Base-by-base conservation (phyloP, 768 basidiomycete genomes). In the Infundibulicybe gibba region DNA sequence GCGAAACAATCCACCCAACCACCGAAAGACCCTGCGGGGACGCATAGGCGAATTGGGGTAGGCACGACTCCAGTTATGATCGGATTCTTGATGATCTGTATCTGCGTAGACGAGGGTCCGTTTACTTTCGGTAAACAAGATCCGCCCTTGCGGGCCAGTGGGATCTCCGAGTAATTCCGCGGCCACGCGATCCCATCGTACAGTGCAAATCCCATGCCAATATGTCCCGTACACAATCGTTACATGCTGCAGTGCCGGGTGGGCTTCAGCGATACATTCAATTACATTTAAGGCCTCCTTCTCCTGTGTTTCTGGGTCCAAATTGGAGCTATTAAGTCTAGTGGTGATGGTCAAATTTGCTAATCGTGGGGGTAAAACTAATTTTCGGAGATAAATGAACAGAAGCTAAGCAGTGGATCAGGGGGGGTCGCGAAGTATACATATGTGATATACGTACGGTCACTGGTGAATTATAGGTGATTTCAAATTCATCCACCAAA, bases 221-320 rank as follows among this genome's bases (percentile, higher is more conserved):
- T 65, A 63, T 10, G 60, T 60, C 2, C 63, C 63, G 41, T 63
- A 66, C 12, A 53, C 53, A 3, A 65, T 53, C 41, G 62, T 60
- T 20, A 63, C 51, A 17, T 48, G 41, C 32, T 53, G 54, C 11
- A 64, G 33, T n/a, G 35, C 42, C 0, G 59, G 49, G 32, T 61
- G 49, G 8, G 50, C 43, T 3, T 43, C 34, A 0, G 59, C 61
- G 21, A 66, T 49, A 3, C 46, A 45, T 44, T 64, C 60, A 44
- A 58, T 55, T 30, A 60, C 53, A 2, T 31, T 25, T 1, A 54
- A 59, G 2, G 58, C 60, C 41, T 60, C 58, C 3, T 49, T 53
- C 35, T 61, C 53, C 47, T 64, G 62, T 6, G 52, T 54, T 6
- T 44, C 49, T 0, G 50, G 40, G 33, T 59, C 58, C 4, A 57